Percentiles rank a stretch among this genome's conserved stretches.
Evolutionary conservation across 23 red algal species (phyloP).

Genomic region (Gracilaria domingensis): DNA sequence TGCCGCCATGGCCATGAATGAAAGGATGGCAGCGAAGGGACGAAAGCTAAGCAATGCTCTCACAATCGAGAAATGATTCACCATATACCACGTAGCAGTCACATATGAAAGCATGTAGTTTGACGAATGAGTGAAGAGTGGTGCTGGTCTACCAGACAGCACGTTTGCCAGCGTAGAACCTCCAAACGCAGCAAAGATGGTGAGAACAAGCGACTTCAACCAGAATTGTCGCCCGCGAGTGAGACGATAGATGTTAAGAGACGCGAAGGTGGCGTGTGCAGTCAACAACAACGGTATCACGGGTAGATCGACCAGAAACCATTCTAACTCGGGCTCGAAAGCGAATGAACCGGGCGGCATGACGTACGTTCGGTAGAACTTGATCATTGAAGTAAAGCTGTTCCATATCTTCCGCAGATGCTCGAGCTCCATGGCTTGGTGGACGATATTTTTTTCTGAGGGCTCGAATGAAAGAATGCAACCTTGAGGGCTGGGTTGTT

Average conservation of each 20-base stretch:
- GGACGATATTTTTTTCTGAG: too few relatives aligned
- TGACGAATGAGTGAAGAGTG: slow-evolving; percentile 72
- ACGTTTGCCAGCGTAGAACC: slow-evolving; percentile 78
- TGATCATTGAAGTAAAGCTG: background rate
- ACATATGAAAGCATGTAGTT: slow-evolving; percentile 68
- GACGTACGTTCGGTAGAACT: background rate
- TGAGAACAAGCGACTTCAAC: slow-evolving; percentile 80
- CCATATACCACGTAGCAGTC: slow-evolving; percentile 64
- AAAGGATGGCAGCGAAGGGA: slow-evolving; percentile 52
- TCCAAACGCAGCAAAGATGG: slow-evolving; percentile 84
- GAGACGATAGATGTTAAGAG: slow-evolving; percentile 59
- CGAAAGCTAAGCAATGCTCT: slow-evolving; percentile 49
- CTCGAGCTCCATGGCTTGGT: slow-evolving; percentile 17
- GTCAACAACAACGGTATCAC: slow-evolving; percentile 61
- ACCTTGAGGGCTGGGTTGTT: too few relatives aligned
- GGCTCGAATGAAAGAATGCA: too few relatives aligned
- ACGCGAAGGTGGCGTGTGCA: slow-evolving; percentile 60
- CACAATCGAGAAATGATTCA: slow-evolving; percentile 26
- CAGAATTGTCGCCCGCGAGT: slow-evolving; percentile 69
- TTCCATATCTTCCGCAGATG: background rate
- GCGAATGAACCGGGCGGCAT: background rate
- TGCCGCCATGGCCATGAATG: slow-evolving; percentile 73
- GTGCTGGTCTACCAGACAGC: slow-evolving; percentile 54
- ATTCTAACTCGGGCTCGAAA: slow-evolving; percentile 7
- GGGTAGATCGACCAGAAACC: slow-evolving; percentile 74